These are phyloP conservation scores for Croton setiger DNA, from an alignment of 441 rosid species.

Conservation along the genomic window DNA sequence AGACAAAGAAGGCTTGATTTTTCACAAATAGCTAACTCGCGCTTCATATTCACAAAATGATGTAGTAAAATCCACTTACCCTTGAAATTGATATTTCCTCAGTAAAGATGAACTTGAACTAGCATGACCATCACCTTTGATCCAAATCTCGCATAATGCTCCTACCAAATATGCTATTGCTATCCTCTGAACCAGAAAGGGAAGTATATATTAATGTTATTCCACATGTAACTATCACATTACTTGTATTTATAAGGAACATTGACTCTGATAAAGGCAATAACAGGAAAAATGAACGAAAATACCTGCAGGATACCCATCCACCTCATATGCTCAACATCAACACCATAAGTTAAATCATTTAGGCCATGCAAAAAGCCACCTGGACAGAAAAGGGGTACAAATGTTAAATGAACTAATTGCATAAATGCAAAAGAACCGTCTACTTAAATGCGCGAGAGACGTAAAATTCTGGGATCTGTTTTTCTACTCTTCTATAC, in stretches of 20 bases:
- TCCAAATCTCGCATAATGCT: constrained; percentile 84
- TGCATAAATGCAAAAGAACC: background rate
- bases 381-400: constrained; percentile 42
- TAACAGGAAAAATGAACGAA: constrained; percentile 1
- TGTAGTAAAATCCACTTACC: constrained; percentile 34
- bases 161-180: constrained; percentile 64
- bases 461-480: background rate
- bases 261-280: background rate
- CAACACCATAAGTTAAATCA: constrained; percentile 59
- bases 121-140: constrained; percentile 43
- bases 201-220: constrained; percentile 15
- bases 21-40: background rate
- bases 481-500: too few relatives aligned
- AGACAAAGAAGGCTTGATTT: background rate
- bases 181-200: constrained; percentile 52
- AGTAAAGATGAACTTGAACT: constrained; percentile 37
- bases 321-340: constrained; percentile 52
- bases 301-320: constrained; percentile 83
- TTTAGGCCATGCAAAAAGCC: constrained; percentile 76
- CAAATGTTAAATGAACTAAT: constrained; percentile 10
- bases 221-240: background rate
- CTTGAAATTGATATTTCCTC: constrained; percentile 53
- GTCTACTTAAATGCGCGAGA: background rate
- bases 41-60: background rate
- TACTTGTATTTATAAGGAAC: background rate